These are phyloP conservation scores for Diaporthe vaccinii DNA, from an alignment of 2,329 filamentous ascomycete species.

Conservation along the genomic window DNA sequence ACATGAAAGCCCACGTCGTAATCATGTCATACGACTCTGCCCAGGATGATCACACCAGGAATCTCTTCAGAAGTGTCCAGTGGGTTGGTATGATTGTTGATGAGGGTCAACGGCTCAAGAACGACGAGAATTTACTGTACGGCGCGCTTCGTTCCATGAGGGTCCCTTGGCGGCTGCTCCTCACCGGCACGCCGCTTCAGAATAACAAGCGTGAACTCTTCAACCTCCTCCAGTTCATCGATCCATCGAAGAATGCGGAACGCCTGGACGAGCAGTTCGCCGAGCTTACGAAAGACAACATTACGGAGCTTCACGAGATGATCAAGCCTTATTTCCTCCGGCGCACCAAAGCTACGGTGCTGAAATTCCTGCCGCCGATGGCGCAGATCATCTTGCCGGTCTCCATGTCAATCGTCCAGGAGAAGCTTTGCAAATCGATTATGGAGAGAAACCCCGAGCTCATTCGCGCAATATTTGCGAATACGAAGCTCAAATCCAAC, in stretches of 20 bases:
- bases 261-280: slow-evolving; percentile 81
- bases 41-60: slow-evolving; percentile 76
- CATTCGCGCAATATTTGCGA: slow-evolving; percentile 87
- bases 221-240: slow-evolving; percentile 95
- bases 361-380: slow-evolving; percentile 93
- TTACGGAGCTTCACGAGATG: slow-evolving; percentile 83
- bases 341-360: slow-evolving; percentile 89
- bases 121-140: slow-evolving; percentile 88
- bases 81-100: slow-evolving; percentile 95
- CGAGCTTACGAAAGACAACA: slow-evolving; percentile 85
- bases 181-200: slow-evolving; percentile 93
- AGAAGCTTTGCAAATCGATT: slow-evolving; percentile 94
- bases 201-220: slow-evolving; percentile 97
- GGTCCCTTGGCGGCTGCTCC: slow-evolving; percentile 85
- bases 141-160: slow-evolving; percentile 78
- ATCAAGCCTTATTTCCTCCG: slow-evolving; percentile 80
- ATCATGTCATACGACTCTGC: slow-evolving; percentile 96
- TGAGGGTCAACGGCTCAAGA: slow-evolving; percentile 95
- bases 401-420: slow-evolving; percentile 94
- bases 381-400: slow-evolving; percentile 95
- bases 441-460: slow-evolving; percentile 90
- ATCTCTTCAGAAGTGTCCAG: slow-evolving; percentile 76
- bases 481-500: slow-evolving; percentile 73
- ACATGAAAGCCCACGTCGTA: slow-evolving; percentile 89
- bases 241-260: slow-evolving; percentile 77